These are phyloP conservation scores for Rubus parviflorus DNA, from an alignment of 306 rosid genomes.

Conservation along the genomic window DNA sequence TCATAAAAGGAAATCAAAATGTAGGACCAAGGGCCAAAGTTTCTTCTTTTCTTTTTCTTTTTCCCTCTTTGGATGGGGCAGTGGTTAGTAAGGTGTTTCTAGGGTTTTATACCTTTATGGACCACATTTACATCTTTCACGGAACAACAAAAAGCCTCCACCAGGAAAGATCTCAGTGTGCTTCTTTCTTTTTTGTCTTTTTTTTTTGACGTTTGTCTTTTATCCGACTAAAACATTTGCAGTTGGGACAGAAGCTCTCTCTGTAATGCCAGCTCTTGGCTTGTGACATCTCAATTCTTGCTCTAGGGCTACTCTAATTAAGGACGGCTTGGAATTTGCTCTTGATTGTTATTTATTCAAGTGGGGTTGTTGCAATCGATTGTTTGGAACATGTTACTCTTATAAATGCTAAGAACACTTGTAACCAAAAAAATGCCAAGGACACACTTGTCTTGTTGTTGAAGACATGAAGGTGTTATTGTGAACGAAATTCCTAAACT, in stretches of 20 bases:
- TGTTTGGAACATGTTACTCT: no score
- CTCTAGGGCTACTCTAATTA: no score
- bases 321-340: no score
- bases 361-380: no score
- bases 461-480: no score
- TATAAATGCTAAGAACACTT: no score
- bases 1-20: background rate
- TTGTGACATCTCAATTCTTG: background rate
- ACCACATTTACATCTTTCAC: background rate
- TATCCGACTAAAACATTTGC: background rate
- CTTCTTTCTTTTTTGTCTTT: background rate
- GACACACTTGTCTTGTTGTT: no score
- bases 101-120: background rate
- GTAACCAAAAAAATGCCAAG: no score
- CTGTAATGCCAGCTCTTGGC: background rate
- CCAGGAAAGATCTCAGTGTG: conserved; percentile 25
- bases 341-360: no score
- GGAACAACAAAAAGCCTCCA: conserved; percentile 5
- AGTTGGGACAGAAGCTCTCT: background rate
- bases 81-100: background rate
- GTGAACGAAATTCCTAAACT: no score
- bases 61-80: background rate
- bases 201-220: background rate
- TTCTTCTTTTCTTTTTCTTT: background rate
- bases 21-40: background rate